phyloP scores from a whole-genome alignment of 805 yeast genomes.

The Wickerhamiella qilinensis region DNA sequence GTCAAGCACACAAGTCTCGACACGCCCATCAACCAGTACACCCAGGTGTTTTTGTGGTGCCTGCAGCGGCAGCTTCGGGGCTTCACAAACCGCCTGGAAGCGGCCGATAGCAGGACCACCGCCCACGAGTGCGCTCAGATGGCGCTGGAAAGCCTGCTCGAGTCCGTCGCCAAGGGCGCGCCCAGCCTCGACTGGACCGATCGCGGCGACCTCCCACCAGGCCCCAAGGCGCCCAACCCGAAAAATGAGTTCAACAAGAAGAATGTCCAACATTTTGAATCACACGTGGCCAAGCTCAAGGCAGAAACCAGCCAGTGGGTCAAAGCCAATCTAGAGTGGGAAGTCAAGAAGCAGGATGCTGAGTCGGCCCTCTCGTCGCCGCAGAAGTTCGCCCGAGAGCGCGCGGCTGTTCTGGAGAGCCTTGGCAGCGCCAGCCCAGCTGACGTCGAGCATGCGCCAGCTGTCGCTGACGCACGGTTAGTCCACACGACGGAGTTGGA shows the following conservation, averaged over 20 bases:
- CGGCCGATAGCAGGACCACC: not conserved
- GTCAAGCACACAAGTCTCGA: not conserved
- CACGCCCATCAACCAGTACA: slow-evolving; percentile 3
- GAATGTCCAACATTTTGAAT: not conserved
- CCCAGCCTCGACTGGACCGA: slow-evolving; percentile 2
- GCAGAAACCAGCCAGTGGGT: not conserved
- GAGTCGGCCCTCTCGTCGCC: no score
- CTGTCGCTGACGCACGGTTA: no score
- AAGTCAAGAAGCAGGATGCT: not conserved
- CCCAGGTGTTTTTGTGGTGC: slow-evolving; percentile 5
- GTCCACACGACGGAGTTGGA: no score
- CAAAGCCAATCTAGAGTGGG: not conserved
- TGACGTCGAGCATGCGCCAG: no score
- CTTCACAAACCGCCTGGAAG: not conserved
- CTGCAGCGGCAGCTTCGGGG: not conserved
- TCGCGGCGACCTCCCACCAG: not conserved
- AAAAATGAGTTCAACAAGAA: not conserved
- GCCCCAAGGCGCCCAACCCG: not conserved
- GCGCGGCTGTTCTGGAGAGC: no score
- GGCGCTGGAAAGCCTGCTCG: not conserved
- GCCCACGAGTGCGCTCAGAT: not conserved
- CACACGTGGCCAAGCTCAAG: not conserved
- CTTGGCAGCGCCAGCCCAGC: no score
- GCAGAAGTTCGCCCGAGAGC: no score
- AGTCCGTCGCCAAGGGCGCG: slow-evolving; percentile 1